A percentile compares a stretch with the other conserved stretches of the same genome.
These are phyloP conservation scores for Paragyromitra xinjiangensis DNA, from an alignment of 495 filamentous ascomycete species.

Conservation along the genomic window DNA sequence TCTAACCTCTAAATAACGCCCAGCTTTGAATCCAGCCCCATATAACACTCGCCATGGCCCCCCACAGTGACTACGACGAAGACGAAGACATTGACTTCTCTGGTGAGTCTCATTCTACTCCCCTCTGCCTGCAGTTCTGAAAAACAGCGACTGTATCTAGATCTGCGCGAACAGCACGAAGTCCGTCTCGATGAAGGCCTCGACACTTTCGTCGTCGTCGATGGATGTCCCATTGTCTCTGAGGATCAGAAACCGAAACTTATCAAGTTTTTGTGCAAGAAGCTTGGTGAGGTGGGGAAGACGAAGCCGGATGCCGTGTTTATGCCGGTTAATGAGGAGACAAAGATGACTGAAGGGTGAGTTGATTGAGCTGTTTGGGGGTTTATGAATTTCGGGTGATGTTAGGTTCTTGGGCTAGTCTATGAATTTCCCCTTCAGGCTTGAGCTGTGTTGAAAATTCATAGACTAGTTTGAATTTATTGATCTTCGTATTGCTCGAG, in stretches of 20 bases:
- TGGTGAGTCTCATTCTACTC: slow-evolving; percentile 60
- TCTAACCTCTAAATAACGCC: not conserved
- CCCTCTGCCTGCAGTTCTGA: slow-evolving; percentile 15
- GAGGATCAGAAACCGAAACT: slow-evolving; percentile 88
- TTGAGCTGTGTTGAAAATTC: no score
- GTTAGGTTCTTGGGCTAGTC: not conserved
- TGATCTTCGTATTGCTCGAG: no score
- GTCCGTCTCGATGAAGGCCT: slow-evolving; percentile 94
- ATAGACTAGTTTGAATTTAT: no score
- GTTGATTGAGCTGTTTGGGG: slow-evolving; percentile 55
- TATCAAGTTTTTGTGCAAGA: slow-evolving; percentile 91
- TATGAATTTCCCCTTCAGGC: no score
- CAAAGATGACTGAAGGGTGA: slow-evolving; percentile 83
- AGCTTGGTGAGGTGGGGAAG: slow-evolving; percentile 82
- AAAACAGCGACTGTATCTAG: slow-evolving; percentile 60
- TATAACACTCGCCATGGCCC: slow-evolving; percentile 40
- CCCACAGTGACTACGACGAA: slow-evolving; percentile 74
- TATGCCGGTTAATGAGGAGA: slow-evolving; percentile 84
- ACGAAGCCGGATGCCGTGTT: slow-evolving; percentile 85
- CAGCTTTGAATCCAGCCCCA: not conserved
- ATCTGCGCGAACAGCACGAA: slow-evolving; percentile 90
- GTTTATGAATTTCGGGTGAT: not conserved
- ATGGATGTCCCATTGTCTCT: slow-evolving; percentile 86
- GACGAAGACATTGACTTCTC: slow-evolving; percentile 94
- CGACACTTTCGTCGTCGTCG: slow-evolving; percentile 93